Evolutionary conservation across 139 green algal species (phyloP).

Genomic region (Picochlorum sp.): DNA sequence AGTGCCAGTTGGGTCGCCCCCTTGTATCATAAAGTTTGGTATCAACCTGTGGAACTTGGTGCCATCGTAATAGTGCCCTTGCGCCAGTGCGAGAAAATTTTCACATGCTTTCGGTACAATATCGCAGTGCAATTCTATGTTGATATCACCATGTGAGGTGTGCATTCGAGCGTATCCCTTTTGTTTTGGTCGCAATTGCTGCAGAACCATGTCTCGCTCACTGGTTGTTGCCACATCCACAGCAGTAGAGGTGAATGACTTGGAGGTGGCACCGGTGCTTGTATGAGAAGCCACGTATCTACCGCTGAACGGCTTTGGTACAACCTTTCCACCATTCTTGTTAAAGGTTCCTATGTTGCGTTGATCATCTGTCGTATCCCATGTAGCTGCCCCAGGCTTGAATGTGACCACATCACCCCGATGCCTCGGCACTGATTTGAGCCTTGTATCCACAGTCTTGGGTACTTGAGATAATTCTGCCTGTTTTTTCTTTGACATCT

Average conservation of each 20-base stretch:
- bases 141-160: slow-evolving; percentile 78
- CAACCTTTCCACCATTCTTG: slow-evolving; percentile 10
- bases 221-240: slow-evolving; percentile 48
- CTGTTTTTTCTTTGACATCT: slow-evolving; percentile 36
- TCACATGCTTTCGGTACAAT: slow-evolving; percentile 80
- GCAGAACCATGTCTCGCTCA: slow-evolving; percentile 36
- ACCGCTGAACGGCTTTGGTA: slow-evolving; percentile 32
- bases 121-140: slow-evolving; percentile 88
- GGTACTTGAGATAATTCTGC: slow-evolving; percentile 32
- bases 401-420: slow-evolving; percentile 33
- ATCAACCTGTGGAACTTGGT: slow-evolving; percentile 88
- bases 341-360: slow-evolving; percentile 4
- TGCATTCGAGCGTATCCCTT: slow-evolving; percentile 81
- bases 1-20: slow-evolving; percentile 91
- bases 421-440: neutral
- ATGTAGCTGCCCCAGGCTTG: slow-evolving; percentile 76
- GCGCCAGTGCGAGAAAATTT: slow-evolving; percentile 89
- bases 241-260: slow-evolving; percentile 78
- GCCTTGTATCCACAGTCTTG: slow-evolving; percentile 2
- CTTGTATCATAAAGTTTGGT: slow-evolving; percentile 95
- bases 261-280: slow-evolving; percentile 48
- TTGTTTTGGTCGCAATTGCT: slow-evolving; percentile 68
- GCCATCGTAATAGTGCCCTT: slow-evolving; percentile 83
- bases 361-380: slow-evolving; percentile 61
- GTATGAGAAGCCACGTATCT: slow-evolving; percentile 22